Evolutionary conservation across 208 protist genomes (phyloP).

Genomic region (Leishmania braziliensis): DNA sequence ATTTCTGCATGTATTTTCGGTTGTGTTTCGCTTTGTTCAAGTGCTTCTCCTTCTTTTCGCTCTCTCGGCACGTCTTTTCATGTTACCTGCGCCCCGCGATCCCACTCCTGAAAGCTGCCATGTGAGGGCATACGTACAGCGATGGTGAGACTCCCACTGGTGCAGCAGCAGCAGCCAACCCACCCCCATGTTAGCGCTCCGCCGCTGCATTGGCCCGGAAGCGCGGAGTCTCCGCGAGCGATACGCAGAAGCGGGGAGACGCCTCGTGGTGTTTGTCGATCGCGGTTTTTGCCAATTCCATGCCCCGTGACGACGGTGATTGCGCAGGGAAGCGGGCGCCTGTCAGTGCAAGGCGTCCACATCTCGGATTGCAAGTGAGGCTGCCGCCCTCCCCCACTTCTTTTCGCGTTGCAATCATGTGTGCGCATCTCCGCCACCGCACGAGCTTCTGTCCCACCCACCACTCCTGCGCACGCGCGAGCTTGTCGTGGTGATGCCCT

Average conservation of each 20-base stretch:
- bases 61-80: not conserved
- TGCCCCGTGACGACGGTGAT: not conserved
- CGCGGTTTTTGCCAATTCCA: not conserved
- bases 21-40: constrained; percentile 12
- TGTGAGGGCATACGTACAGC: not conserved
- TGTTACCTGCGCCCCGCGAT: not conserved
- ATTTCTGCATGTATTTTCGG: not conserved
- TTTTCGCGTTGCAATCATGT: not conserved
- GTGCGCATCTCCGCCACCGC: not conserved
- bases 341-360: not conserved
- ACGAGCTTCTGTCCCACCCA: not conserved
- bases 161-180: not conserved
- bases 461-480: not conserved
- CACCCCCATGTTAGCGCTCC: not conserved
- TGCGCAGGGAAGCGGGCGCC: not conserved
- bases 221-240: not conserved
- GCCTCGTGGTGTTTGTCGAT: not conserved
- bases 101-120: not conserved
- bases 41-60: constrained; percentile 7
- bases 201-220: not conserved
- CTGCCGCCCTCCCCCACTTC: not conserved
- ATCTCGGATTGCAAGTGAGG: not conserved
- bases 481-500: not conserved
- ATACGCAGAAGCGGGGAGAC: not conserved
- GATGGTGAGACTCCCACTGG: not conserved